Evolutionary conservation across 129 eudicot species (phyloP).

Genomic region (Flaveria ramosissima): DNA sequence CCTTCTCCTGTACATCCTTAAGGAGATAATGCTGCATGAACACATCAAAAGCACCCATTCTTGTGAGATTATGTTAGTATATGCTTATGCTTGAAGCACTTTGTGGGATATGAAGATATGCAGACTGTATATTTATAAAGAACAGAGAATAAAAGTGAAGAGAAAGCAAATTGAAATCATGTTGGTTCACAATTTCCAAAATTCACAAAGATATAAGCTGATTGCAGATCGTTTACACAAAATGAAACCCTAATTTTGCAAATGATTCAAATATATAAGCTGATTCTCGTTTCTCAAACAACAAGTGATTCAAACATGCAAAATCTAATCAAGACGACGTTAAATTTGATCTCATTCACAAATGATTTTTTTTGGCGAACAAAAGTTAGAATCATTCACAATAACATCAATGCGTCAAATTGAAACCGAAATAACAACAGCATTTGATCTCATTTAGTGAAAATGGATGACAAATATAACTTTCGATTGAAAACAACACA

Average conservation of each 20-base stretch:
- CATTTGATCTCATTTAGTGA: too few relatives aligned
- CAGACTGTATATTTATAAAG: not conserved
- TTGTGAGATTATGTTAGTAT: too few relatives aligned
- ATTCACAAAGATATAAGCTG: not conserved
- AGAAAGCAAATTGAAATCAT: not conserved
- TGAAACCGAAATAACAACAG: too few relatives aligned
- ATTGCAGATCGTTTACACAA: not conserved
- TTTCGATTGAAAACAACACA: too few relatives aligned
- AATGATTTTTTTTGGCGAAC: not conserved
- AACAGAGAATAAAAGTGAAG: not conserved
- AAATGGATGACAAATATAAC: too few relatives aligned
- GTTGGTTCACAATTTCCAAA: not conserved
- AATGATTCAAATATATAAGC: too few relatives aligned
- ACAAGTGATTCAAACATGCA: not conserved
- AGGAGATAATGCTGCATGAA: constrained; percentile 62
- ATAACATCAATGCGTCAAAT: too few relatives aligned
- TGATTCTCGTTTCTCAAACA: too few relatives aligned
- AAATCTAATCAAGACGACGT: not conserved
- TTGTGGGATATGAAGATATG: too few relatives aligned
- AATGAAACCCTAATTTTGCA: not conserved
- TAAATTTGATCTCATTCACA: too few relatives aligned
- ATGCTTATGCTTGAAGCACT: too few relatives aligned
- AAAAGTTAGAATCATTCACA: too few relatives aligned
- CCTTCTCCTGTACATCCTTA: constrained; percentile 41
- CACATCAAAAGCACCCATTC: not conserved